Evolutionary conservation across 2,329 filamentous ascomycete genomes (phyloP).

Genomic region (Pseudocercospora crystallina): DNA sequence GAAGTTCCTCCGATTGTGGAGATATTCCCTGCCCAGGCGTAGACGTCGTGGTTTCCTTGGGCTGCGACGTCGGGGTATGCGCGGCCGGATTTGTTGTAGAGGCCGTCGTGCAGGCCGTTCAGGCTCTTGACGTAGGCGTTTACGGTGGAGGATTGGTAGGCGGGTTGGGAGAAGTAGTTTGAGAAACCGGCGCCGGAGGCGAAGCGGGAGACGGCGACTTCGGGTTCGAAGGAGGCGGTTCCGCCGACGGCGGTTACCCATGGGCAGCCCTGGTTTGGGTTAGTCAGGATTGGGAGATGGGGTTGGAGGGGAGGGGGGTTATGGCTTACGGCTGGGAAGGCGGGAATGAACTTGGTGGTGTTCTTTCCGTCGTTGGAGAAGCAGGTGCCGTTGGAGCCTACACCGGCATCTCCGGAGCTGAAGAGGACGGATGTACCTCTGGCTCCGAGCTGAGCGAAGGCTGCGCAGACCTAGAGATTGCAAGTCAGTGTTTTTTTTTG

Average conservation of each 20-base stretch:
- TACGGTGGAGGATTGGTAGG: slow-evolving; percentile 45
- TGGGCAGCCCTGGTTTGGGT: background rate
- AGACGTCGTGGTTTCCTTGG: slow-evolving; percentile 38
- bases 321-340: slow-evolving; percentile 48
- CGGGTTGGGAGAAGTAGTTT: slow-evolving; percentile 45
- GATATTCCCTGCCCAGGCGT: slow-evolving; percentile 42
- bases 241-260: slow-evolving; percentile 50
- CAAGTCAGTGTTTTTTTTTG: slow-evolving; percentile 31
- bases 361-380: slow-evolving; percentile 47
- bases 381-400: slow-evolving; percentile 50
- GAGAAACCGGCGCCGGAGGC: slow-evolving; percentile 49
- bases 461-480: slow-evolving; percentile 15
- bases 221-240: slow-evolving; percentile 43
- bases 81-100: slow-evolving; percentile 48
- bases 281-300: slow-evolving; percentile 13
- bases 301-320: background rate
- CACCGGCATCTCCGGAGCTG: slow-evolving; percentile 62
- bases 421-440: slow-evolving; percentile 64
- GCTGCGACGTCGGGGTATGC: slow-evolving; percentile 49
- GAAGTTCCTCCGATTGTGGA: slow-evolving; percentile 48
- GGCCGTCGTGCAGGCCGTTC: slow-evolving; percentile 40
- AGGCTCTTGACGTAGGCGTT: slow-evolving; percentile 43
- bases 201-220: slow-evolving; percentile 56
- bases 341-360: slow-evolving; percentile 44
- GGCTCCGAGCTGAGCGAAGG: slow-evolving; percentile 64